phyloP scores from a whole-genome alignment of 202 grass and related monocot genomes.

The Cymbopogon flexuosus region DNA sequence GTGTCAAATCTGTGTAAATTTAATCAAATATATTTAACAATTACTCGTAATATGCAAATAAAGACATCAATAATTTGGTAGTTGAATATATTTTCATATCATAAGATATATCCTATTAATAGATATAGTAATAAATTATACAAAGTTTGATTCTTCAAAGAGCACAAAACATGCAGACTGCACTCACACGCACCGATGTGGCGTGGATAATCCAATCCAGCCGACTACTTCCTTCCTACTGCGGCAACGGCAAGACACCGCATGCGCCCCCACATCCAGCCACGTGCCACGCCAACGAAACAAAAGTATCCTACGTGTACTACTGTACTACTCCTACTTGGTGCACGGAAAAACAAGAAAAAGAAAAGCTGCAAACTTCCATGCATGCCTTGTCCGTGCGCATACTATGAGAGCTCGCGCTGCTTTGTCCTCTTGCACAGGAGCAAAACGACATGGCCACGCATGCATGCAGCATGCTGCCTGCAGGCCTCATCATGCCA shows the following conservation, averaged over 20 bases:
- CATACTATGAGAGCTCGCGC: neutral
- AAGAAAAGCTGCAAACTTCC: neutral
- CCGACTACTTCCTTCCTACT: no score
- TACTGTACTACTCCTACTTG: neutral
- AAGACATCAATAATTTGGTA: no score
- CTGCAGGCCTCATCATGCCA: neutral
- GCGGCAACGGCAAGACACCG: no score
- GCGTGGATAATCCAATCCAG: neutral
- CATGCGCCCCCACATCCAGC: neutral
- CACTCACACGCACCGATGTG: neutral
- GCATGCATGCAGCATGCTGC: neutral
- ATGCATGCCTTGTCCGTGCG: neutral
- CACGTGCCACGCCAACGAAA: slow-evolving; percentile 11
- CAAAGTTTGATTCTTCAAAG: no score
- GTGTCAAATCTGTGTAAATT: no score
- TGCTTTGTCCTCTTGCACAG: slow-evolving; percentile 16
- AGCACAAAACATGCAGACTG: no score
- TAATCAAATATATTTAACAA: no score
- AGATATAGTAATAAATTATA: no score
- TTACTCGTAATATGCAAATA: no score
- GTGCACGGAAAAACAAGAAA: neutral
- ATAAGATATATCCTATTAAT: no score
- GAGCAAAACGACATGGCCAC: slow-evolving; percentile 28
- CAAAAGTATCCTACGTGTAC: neutral
- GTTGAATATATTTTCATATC: no score